These are phyloP conservation scores for Stagonosporopsis vannaccii DNA, from an alignment of 2,329 filamentous ascomycete genomes.

Conservation along the genomic window DNA sequence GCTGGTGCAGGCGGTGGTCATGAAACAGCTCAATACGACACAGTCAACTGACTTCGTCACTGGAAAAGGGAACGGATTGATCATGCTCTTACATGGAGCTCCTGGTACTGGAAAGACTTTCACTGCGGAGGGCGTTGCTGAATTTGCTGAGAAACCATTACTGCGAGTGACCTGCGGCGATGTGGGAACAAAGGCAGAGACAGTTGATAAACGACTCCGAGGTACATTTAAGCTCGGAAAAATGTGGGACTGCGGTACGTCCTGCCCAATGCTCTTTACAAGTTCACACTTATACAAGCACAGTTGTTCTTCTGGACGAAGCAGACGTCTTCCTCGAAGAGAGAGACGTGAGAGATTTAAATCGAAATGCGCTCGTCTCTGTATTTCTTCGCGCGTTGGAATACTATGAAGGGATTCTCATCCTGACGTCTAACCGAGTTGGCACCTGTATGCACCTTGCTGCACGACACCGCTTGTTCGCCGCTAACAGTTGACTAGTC, in stretches of 20 bases:
- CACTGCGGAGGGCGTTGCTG: slow-evolving; percentile 23
- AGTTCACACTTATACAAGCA: too few species aligned
- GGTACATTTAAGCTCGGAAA: background rate
- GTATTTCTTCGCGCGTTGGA: slow-evolving; percentile 48
- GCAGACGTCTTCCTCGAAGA: slow-evolving; percentile 65
- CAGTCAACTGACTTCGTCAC: slow-evolving; percentile 51
- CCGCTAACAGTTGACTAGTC: too few species aligned
- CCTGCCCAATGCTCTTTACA: too few species aligned
- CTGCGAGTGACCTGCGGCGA: slow-evolving; percentile 34
- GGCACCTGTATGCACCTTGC: too few species aligned
- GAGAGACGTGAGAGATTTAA: slow-evolving; percentile 36
- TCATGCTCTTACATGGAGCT: slow-evolving; percentile 23
- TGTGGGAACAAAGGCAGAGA: slow-evolving; percentile 6
- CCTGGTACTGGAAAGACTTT: slow-evolving; percentile 26
- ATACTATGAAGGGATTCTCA: slow-evolving; percentile 53
- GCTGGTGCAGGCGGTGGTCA: slow-evolving; percentile 51
- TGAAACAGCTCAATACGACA: background rate
- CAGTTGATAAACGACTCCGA: slow-evolving; percentile 10
- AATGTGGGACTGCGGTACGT: slow-evolving; percentile 61
- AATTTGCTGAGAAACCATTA: slow-evolving; percentile 17
- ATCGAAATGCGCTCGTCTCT: slow-evolving; percentile 28
- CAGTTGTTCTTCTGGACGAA: too few species aligned
- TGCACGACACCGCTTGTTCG: too few species aligned
- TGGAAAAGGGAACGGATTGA: slow-evolving; percentile 39
- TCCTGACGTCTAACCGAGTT: slow-evolving; percentile 54